phyloP scores from a whole-genome alignment of 108 stramenopile genomes.

The Nannochloropsis salina region DNA sequence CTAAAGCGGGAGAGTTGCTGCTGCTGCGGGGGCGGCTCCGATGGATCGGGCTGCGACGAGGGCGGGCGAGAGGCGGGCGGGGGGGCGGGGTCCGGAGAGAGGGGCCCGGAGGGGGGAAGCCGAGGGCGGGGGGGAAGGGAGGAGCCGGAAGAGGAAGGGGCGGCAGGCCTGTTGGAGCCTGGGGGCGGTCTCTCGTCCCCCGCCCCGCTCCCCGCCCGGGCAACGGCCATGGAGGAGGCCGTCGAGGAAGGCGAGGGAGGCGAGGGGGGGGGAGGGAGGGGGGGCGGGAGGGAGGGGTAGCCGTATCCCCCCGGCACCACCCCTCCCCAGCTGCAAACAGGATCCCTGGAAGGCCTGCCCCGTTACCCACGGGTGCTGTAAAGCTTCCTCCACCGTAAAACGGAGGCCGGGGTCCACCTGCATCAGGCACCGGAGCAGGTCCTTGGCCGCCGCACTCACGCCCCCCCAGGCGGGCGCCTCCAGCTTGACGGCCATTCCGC shows the following conservation, averaged over 20 bases:
- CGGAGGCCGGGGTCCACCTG: not conserved
- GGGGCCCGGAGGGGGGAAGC: not conserved
- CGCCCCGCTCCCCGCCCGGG: too few species aligned
- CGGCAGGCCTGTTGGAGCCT: not conserved
- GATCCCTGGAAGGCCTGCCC: not conserved
- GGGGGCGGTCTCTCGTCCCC: too few species aligned
- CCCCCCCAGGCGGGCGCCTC: slow-evolving; percentile 26
- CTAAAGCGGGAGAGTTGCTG: not conserved
- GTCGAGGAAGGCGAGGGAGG: not conserved
- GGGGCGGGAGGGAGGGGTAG: not conserved
- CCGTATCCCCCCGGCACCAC: too few species aligned
- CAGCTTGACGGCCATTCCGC: slow-evolving; percentile 28
- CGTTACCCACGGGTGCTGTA: slow-evolving; percentile 31
- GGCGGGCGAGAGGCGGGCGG: not conserved
- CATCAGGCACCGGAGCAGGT: slow-evolving; percentile 48
- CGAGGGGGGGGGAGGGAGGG: not conserved
- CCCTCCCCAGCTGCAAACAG: not conserved
- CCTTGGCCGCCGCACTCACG: slow-evolving; percentile 44
- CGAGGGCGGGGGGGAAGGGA: not conserved
- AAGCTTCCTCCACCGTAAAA: not conserved
- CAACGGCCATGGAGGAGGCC: not conserved
- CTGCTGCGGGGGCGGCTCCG: not conserved
- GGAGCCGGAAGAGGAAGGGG: not conserved
- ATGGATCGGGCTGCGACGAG: not conserved
- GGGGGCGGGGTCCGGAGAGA: not conserved